phyloP scores from a whole-genome alignment of 2,329 filamentous ascomycete species.

The Colletotrichum endophyticum region DNA sequence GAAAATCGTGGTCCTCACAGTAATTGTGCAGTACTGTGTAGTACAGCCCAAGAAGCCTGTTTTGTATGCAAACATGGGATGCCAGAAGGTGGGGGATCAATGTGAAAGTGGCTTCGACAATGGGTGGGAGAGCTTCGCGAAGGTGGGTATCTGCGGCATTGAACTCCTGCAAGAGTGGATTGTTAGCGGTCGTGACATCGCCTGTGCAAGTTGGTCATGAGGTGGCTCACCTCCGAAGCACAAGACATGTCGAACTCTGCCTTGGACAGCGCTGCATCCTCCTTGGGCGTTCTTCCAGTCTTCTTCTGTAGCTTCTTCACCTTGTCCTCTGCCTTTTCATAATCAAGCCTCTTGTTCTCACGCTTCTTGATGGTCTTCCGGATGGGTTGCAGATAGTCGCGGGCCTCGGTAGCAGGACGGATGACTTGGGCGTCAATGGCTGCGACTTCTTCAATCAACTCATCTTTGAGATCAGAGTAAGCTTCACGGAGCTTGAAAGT shows the following conservation, averaged over 20 bases:
- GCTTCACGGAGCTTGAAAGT: constrained; percentile 68
- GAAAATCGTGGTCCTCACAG: constrained; percentile 71
- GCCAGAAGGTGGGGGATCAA: constrained; percentile 76
- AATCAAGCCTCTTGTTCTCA: constrained; percentile 82
- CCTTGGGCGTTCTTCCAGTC: constrained; percentile 71
- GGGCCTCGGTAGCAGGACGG: constrained; percentile 71
- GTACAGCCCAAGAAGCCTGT: constrained; percentile 76
- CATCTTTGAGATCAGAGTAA: constrained; percentile 73
- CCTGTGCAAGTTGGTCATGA: too few species aligned
- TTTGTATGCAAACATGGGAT: constrained; percentile 77
- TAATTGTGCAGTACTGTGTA: constrained; percentile 80
- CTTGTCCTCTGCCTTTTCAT: constrained; percentile 76
- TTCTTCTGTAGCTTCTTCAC: constrained; percentile 75
- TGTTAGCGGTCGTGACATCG: not conserved
- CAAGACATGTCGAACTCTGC: constrained; percentile 72
- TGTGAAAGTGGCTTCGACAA: constrained; percentile 73
- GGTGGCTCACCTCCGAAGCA: constrained; percentile 62
- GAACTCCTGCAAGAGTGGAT: constrained; percentile 61
- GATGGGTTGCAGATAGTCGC: constrained; percentile 71
- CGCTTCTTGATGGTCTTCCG: constrained; percentile 86
- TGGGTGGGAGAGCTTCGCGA: constrained; percentile 70
- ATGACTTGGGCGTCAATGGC: constrained; percentile 75
- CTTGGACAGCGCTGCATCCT: constrained; percentile 73
- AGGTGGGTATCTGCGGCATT: constrained; percentile 77
- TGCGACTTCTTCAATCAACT: constrained; percentile 73